phyloP scores from a whole-genome alignment of 768 basidiomycete species.

The Boletus bicolor region DNA sequence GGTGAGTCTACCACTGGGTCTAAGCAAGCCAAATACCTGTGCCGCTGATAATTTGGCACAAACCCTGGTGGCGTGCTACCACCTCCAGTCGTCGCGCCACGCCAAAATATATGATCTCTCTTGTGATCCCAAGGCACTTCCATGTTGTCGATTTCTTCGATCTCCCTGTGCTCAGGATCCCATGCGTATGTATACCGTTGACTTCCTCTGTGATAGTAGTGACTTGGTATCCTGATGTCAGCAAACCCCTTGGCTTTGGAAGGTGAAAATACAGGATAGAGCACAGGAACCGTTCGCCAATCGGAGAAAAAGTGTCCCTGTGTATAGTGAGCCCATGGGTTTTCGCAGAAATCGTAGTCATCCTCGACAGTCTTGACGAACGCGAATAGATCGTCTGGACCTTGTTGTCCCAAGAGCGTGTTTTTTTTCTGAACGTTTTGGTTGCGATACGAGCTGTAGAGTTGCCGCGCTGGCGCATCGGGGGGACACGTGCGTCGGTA shows the following conservation, averaged over 20 bases:
- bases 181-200: slow-evolving; percentile 86
- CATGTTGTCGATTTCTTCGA: slow-evolving; percentile 79
- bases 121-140: slow-evolving; percentile 90
- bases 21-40: slow-evolving; percentile 48
- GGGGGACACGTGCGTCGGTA: slow-evolving; percentile 91
- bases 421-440: slow-evolving; percentile 30
- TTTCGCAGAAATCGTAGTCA: slow-evolving; percentile 70
- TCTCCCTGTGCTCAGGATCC: slow-evolving; percentile 70
- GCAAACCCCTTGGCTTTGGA: slow-evolving; percentile 81
- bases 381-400: slow-evolving; percentile 51
- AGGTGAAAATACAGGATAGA: slow-evolving; percentile 95
- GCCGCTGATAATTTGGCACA: slow-evolving; percentile 78
- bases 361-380: slow-evolving; percentile 65
- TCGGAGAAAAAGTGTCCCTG: slow-evolving; percentile 99
- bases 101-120: slow-evolving; percentile 85
- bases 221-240: slow-evolving; percentile 92
- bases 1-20: slow-evolving; percentile 1
- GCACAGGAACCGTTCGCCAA: slow-evolving; percentile 81
- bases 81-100: slow-evolving; percentile 95
- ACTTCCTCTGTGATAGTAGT: slow-evolving; percentile 90
- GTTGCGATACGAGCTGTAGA: slow-evolving; percentile 74
- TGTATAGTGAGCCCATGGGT: slow-evolving; percentile 78
- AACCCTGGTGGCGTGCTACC: slow-evolving; percentile 86
- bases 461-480: slow-evolving; percentile 69
- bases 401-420: slow-evolving; percentile 27